Evolutionary conservation across 331 rosid species (phyloP).

Genomic region (Phaseolus coccineus): DNA sequence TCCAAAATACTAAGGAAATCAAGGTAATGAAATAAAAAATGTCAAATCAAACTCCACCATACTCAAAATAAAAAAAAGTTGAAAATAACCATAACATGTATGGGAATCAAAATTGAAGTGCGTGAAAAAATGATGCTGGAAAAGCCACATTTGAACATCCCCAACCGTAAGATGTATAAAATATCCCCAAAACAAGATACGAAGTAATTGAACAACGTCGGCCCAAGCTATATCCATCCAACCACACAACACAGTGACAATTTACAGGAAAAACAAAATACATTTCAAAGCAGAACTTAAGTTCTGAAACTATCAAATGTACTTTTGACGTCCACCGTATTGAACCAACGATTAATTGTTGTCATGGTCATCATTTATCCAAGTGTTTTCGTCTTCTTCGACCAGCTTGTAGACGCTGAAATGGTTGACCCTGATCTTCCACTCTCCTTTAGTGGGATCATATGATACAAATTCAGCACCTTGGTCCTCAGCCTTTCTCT

Average conservation of each 20-base stretch:
- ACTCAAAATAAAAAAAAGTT: background rate
- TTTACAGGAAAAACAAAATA: constrained; percentile 42
- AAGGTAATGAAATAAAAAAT: background rate
- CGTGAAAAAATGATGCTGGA: background rate
- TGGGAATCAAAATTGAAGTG: constrained; percentile 19
- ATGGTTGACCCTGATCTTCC: constrained; percentile 92
- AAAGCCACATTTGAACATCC: constrained; percentile 33
- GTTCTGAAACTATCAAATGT: constrained; percentile 41
- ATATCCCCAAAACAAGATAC: constrained; percentile 21
- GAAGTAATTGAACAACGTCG: constrained; percentile 36
- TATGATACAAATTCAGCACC: constrained; percentile 94
- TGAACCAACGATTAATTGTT: background rate
- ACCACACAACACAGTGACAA: constrained; percentile 34
- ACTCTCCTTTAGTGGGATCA: constrained; percentile 82
- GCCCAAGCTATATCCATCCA: constrained; percentile 33
- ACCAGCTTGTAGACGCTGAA: constrained; percentile 73
- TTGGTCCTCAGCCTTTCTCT: constrained; percentile 91
- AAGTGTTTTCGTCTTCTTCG: constrained; percentile 61
- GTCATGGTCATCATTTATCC: constrained; percentile 37
- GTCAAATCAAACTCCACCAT: background rate
- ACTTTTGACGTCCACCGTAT: constrained; percentile 1
- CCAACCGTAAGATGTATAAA: constrained; percentile 31
- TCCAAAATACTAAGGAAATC: background rate
- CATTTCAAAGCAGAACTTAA: constrained; percentile 36
- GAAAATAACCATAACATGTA: background rate